These are phyloP conservation scores for Cyclaneusma minus DNA, from an alignment of 2,329 filamentous ascomycete genomes.

Conservation along the genomic window DNA sequence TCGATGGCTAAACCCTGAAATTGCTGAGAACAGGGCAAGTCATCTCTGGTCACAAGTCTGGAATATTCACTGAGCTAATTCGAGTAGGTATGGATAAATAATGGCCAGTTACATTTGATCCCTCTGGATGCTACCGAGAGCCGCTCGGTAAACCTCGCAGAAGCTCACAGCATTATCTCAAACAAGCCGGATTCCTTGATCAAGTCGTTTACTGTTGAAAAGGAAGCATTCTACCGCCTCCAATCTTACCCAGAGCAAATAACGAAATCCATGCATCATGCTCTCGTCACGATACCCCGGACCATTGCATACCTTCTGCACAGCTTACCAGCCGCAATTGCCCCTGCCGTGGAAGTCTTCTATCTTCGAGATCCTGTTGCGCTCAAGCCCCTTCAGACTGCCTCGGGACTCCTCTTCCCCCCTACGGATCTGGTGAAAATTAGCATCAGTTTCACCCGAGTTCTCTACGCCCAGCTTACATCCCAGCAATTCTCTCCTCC, in stretches of 20 bases:
- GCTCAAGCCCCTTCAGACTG: conserved; percentile 48
- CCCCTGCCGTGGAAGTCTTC: conserved; percentile 78
- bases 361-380: conserved; percentile 76
- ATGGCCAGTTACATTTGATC: conserved; percentile 61
- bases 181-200: conserved; percentile 42
- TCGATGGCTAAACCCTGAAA: conserved; percentile 81
- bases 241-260: conserved; percentile 72
- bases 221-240: conserved; percentile 81
- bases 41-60: neutral
- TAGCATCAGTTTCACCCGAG: conserved; percentile 70
- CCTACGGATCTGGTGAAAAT: conserved; percentile 67
- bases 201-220: conserved; percentile 60
- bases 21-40: conserved; percentile 59
- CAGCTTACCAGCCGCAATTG: conserved; percentile 57
- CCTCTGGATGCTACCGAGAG: conserved; percentile 28
- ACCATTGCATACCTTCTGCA: conserved; percentile 71
- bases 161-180: conserved; percentile 48
- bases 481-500: conserved; percentile 68
- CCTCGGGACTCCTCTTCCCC: conserved; percentile 44
- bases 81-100: conserved; percentile 64
- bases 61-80: conserved; percentile 7
- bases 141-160: conserved; percentile 38
- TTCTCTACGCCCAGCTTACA: conserved; percentile 79
- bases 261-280: conserved; percentile 57
- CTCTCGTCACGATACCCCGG: conserved; percentile 60